Percentiles rank a stretch among this genome's conserved stretches.
These are phyloP conservation scores for Talaromyces proteolyticus DNA, from an alignment of 495 filamentous ascomycete genomes.

Conservation along the genomic window DNA sequence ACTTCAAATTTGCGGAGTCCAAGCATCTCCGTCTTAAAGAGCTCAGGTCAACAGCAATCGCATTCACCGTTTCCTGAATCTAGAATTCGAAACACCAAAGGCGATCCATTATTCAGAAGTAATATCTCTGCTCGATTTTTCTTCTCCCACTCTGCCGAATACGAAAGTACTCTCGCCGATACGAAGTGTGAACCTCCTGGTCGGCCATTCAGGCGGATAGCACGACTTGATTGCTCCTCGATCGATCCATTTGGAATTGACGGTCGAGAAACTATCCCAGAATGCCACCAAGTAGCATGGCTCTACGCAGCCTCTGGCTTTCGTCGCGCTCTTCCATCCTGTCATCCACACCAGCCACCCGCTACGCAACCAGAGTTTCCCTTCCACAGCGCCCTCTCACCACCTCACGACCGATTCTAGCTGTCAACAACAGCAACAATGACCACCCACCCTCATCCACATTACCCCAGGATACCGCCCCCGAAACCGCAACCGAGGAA, in stretches of 20 bases:
- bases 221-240: neutral
- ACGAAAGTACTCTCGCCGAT: too few relatives aligned
- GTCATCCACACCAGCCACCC: conserved; percentile 14
- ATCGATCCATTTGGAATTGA: neutral
- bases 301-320: neutral
- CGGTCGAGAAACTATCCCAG: neutral
- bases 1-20: conserved; percentile 27
- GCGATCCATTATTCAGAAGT: too few relatives aligned
- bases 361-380: neutral
- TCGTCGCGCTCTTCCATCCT: conserved; percentile 19
- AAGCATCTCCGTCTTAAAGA: conserved; percentile 15
- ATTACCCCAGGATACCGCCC: neutral
- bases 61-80: neutral
- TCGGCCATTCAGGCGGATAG: too few relatives aligned
- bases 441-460: conserved; percentile 9
- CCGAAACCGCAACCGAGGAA: neutral
- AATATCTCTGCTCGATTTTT: too few relatives aligned
- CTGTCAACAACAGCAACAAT: conserved; percentile 14
- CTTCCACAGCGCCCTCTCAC: conserved; percentile 15
- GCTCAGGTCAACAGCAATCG: neutral
- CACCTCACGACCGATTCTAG: conserved; percentile 11
- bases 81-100: too few relatives aligned
- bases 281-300: conserved; percentile 28
- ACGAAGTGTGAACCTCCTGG: too few relatives aligned
- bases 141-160: too few relatives aligned